A percentile compares a stretch with the other conserved stretches of the same genome.
These are phyloP conservation scores for Fraxinus latifolia DNA, from an alignment of 305 asterid species.

Conservation along the genomic window DNA sequence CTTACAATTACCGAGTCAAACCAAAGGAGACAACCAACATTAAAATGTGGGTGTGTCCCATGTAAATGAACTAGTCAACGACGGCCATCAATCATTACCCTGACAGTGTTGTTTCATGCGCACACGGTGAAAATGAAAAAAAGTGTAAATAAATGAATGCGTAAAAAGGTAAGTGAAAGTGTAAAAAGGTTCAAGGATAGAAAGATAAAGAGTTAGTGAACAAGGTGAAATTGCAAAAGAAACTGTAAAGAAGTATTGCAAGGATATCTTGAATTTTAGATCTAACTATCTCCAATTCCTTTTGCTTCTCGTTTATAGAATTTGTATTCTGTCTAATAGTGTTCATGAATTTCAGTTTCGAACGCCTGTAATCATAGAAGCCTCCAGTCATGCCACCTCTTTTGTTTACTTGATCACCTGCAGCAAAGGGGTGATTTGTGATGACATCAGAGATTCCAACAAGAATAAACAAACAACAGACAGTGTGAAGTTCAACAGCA, in stretches of 20 bases:
- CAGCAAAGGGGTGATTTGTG: constrained; percentile 22
- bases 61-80: constrained; percentile 5
- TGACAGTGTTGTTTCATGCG: not conserved
- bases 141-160: not conserved
- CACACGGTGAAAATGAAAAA: not conserved
- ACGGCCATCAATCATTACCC: constrained; percentile 6
- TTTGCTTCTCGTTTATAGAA: constrained; percentile 53
- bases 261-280: constrained; percentile 88
- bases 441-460: constrained; percentile 23
- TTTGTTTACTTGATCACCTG: constrained; percentile 99
- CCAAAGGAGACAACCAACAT: constrained; percentile 13
- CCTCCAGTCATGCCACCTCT: constrained; percentile 99
- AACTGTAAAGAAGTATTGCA: constrained; percentile 12
- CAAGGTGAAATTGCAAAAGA: constrained; percentile 7
- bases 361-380: constrained; percentile 85
- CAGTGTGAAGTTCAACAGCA: constrained; percentile 22
- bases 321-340: constrained; percentile 56
- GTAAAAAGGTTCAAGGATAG: not conserved
- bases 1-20: constrained; percentile 2
- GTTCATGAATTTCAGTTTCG: constrained; percentile 79
- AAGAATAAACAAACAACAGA: constrained; percentile 24
- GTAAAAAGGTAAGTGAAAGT: not conserved
- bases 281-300: constrained; percentile 61
- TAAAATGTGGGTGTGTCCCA: not conserved
- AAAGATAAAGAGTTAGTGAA: constrained; percentile 15